These are phyloP conservation scores for Capsicum rhomboideum DNA, from an alignment of 257 asterid genomes.

Conservation along the genomic window DNA sequence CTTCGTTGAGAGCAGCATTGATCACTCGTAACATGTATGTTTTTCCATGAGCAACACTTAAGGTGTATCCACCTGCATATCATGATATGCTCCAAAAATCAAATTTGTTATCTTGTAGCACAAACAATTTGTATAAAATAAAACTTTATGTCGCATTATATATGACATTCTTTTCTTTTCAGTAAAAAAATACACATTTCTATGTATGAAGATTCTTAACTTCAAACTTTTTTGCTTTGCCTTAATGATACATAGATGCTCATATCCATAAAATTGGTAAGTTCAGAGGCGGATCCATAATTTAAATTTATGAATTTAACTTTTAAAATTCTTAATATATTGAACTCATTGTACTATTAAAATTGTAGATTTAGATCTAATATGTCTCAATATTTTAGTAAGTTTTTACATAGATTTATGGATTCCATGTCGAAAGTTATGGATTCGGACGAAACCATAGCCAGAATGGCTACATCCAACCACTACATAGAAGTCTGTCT, in stretches of 20 bases:
- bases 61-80: slow-evolving; percentile 46
- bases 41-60: slow-evolving; percentile 64
- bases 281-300: no score
- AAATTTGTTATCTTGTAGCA: neutral
- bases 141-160: neutral
- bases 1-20: slow-evolving; percentile 94
- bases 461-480: no score
- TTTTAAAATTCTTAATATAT: no score
- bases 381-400: no score
- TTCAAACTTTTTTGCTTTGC: neutral
- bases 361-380: no score
- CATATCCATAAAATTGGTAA: neutral
- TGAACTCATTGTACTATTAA: no score
- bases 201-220: neutral
- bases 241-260: neutral
- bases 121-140: neutral
- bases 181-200: neutral
- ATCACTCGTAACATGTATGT: slow-evolving; percentile 66
- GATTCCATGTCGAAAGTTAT: no score
- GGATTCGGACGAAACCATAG: no score
- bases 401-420: no score
- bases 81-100: neutral
- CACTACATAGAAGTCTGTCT: neutral
- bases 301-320: no score
- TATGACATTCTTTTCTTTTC: neutral